Percentiles rank a stretch among this genome's conserved stretches.
These are phyloP conservation scores for Infundibulicybe gibba DNA, from an alignment of 768 basidiomycete species.

Conservation along the genomic window DNA sequence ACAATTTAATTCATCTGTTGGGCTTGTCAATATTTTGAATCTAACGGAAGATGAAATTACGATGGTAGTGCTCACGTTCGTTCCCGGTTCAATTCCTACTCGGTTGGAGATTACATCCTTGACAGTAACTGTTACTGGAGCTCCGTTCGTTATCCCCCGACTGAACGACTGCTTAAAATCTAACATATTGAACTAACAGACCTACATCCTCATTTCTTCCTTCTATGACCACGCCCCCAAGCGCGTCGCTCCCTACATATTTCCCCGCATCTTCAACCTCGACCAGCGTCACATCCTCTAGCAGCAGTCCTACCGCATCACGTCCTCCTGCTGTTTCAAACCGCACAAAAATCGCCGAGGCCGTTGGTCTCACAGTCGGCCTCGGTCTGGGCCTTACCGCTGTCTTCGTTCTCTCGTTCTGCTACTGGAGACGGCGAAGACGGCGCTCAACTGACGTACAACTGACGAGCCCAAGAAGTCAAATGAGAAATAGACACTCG, in stretches of 20 bases:
- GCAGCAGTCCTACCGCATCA: constrained; percentile 8
- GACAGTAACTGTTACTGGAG: constrained; percentile 29
- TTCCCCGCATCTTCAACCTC: constrained; percentile 12
- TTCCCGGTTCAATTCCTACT: constrained; percentile 18
- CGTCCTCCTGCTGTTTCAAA: background rate
- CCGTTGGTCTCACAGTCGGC: constrained; percentile 30
- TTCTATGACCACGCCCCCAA: constrained; percentile 29
- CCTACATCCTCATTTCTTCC: constrained; percentile 29
- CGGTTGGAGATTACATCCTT: constrained; percentile 36
- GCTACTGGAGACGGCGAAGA: constrained; percentile 21
- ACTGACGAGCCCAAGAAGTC: background rate
- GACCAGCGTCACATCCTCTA: constrained; percentile 10
- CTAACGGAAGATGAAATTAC: constrained; percentile 36
- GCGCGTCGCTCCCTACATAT: constrained; percentile 28
- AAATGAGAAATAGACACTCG: background rate
- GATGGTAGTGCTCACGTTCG: constrained; percentile 37
- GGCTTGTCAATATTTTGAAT: constrained; percentile 31
- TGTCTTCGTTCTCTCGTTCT: constrained; percentile 15
- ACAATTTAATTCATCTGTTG: constrained; percentile 38
- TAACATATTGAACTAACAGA: constrained; percentile 4
- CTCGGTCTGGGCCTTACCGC: constrained; percentile 28
- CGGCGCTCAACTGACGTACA: background rate
- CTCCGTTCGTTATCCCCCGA: constrained; percentile 24
- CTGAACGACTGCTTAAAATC: background rate
- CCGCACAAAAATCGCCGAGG: constrained; percentile 21